These are phyloP conservation scores for Penicillium sp. DNA, from an alignment of 2,329 filamentous ascomycete genomes.

Conservation along the genomic window DNA sequence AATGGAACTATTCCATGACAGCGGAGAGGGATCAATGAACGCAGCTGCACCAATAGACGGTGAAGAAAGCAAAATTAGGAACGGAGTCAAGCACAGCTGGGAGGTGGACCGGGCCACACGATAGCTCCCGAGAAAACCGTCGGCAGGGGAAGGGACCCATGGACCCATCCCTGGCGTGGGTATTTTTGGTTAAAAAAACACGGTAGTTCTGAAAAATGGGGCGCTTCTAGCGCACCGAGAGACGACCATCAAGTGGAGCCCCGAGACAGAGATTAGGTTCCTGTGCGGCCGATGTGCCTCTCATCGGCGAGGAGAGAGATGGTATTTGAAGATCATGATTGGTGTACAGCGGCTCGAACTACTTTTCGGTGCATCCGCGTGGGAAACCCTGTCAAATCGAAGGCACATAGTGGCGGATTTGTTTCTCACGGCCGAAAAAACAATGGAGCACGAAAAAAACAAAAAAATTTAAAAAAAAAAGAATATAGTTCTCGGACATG, in stretches of 20 bases:
- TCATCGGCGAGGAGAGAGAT: conserved; percentile 6
- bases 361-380: neutral
- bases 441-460: neutral
- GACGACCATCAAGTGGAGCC: conserved; percentile 5
- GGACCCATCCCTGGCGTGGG: neutral
- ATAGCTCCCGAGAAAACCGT: conserved; percentile 24
- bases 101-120: conserved; percentile 27
- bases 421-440: neutral
- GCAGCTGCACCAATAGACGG: conserved; percentile 33
- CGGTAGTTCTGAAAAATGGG: conserved; percentile 6
- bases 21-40: conserved; percentile 25
- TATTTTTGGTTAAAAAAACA: neutral
- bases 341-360: conserved; percentile 11
- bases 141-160: conserved; percentile 2
- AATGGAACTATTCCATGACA: conserved; percentile 10
- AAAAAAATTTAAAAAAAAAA: neutral
- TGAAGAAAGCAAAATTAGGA: conserved; percentile 19
- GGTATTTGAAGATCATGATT: conserved; percentile 12
- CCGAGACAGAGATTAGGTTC: conserved; percentile 20
- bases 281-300: conserved; percentile 16
- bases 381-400: neutral
- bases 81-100: conserved; percentile 30
- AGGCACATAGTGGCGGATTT: neutral
- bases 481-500: neutral
- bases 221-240: neutral